phyloP scores from a whole-genome alignment of 129 eudicot species.

The Flaveria robusta region DNA sequence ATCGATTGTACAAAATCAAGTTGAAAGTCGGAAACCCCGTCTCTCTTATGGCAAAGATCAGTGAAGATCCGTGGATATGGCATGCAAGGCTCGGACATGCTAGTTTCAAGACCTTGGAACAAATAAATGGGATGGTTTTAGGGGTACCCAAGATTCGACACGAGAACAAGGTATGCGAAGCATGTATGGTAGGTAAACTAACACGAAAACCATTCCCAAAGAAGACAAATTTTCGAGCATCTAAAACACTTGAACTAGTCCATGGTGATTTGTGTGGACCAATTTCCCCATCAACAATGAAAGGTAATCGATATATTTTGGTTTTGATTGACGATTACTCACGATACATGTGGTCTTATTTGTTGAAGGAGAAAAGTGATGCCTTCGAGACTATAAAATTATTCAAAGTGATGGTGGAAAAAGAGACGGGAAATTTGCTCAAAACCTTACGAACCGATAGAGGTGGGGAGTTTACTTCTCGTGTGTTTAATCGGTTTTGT shows the following conservation, averaged over 20 bases:
- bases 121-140: not conserved
- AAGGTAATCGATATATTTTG: not conserved
- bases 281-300: not conserved
- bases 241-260: too few species aligned
- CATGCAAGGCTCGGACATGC: slow-evolving; percentile 14
- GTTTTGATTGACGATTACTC: not conserved
- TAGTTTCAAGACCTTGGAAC: not conserved
- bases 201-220: not conserved
- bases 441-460: not conserved
- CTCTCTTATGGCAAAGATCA: not conserved
- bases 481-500: not conserved
- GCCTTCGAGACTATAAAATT: not conserved
- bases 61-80: not conserved
- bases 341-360: slow-evolving; percentile 1
- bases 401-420: not conserved
- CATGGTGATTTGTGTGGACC: too few species aligned
- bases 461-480: not conserved
- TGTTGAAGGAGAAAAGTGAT: not conserved
- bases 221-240: not conserved
- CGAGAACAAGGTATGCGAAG: not conserved
- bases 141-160: too few species aligned
- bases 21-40: not conserved
- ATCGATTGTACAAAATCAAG: not conserved
- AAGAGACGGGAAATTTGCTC: not conserved
- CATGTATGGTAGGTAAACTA: not conserved